Percentiles rank a stretch among this genome's conserved stretches.
These are phyloP conservation scores for Cryptomeria japonica DNA, from an alignment of 75 land plant species.

Conservation along the genomic window DNA sequence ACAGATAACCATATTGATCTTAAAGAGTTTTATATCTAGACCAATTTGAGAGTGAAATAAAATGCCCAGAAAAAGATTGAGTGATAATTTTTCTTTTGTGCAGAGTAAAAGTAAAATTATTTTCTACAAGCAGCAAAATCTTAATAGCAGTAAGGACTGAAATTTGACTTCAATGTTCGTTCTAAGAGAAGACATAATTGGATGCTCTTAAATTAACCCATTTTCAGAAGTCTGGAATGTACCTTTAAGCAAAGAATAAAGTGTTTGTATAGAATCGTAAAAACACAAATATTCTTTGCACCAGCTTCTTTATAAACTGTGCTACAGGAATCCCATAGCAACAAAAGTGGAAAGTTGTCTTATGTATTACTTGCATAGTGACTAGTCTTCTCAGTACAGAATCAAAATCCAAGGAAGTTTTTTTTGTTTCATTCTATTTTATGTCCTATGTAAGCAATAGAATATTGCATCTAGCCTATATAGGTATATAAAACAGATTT, in stretches of 20 bases:
- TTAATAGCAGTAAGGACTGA: constrained; percentile 6
- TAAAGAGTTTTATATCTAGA: not conserved
- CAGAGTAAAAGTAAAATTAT: constrained; percentile 31
- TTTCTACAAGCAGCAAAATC: constrained; percentile 39
- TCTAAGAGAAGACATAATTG: constrained; percentile 35
- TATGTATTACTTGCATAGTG: constrained; percentile 33
- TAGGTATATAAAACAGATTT: too few relatives aligned
- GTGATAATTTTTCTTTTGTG: constrained; percentile 16
- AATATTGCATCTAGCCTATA: too few relatives aligned
- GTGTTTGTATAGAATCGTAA: constrained; percentile 17
- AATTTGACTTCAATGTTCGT: constrained; percentile 24
- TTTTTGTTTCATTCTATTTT: too few relatives aligned
- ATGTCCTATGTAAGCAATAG: too few relatives aligned
- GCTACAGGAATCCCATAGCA: constrained; percentile 46
- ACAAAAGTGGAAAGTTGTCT: constrained; percentile 41
- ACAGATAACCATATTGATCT: not conserved
- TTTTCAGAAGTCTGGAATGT: constrained; percentile 23
- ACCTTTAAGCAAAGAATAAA: constrained; percentile 29
- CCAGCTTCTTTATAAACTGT: constrained; percentile 33
- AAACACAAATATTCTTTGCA: constrained; percentile 17
- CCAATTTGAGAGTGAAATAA: not conserved
- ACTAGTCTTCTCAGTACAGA: constrained; percentile 5
- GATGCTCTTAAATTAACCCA: constrained; percentile 31
- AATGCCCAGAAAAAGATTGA: not conserved
- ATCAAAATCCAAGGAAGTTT: not conserved